These are phyloP conservation scores for Stephania cephalantha DNA, from an alignment of 164 flowering plant genomes.

Conservation along the genomic window DNA sequence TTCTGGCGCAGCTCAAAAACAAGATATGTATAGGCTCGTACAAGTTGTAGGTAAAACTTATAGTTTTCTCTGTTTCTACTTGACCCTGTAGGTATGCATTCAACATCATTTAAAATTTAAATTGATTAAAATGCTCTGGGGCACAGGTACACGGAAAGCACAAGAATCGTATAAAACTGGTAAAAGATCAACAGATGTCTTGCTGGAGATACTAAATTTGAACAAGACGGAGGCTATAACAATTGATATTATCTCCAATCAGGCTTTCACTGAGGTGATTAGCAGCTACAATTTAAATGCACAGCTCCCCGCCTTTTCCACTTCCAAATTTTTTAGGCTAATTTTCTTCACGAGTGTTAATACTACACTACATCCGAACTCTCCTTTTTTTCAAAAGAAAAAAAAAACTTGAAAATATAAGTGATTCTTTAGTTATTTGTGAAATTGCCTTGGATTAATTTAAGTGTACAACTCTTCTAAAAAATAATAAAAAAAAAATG, in stretches of 20 bases:
- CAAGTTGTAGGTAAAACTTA: conserved; percentile 75
- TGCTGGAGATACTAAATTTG: conserved; percentile 78
- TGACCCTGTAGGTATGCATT: background rate
- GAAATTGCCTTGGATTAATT: background rate
- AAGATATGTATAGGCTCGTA: conserved; percentile 92
- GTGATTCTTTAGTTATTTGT: background rate
- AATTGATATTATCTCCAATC: conserved; percentile 86
- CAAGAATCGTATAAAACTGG: conserved; percentile 79
- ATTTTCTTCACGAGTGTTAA: background rate
- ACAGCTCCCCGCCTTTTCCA: background rate
- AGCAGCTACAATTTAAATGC: background rate
- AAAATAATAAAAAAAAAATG: background rate
- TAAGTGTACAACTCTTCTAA: no score
- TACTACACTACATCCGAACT: background rate
- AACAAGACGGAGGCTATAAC: conserved; percentile 77
- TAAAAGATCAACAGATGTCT: conserved; percentile 58
- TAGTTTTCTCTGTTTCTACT: background rate
- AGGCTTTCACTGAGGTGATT: conserved; percentile 92
- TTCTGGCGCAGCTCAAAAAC: conserved; percentile 72
- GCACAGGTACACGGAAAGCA: conserved; percentile 74
- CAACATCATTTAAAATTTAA: background rate
- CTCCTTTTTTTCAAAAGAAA: background rate
- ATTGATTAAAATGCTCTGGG: conserved; percentile 2
- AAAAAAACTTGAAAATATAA: background rate
- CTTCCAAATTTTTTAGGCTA: background rate